Conservation (phyloP, 345 rosid genomes). For the Hibiscus tridactylites region DNA sequence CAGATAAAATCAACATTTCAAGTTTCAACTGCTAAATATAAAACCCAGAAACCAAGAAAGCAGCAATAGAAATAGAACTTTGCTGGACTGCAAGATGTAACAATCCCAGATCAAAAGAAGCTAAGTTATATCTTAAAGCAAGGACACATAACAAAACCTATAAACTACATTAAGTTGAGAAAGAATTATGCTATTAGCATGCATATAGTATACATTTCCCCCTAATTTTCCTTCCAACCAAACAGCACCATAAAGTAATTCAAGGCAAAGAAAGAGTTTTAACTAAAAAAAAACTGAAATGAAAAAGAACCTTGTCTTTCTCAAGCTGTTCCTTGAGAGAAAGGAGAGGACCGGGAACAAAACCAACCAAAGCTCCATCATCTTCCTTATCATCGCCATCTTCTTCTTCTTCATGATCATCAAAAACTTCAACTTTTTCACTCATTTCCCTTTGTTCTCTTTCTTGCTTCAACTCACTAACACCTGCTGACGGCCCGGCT, state of each 20-base stretch:
- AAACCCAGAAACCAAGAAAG: neutral
- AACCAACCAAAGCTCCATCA: constrained; percentile 24
- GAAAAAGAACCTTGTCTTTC: constrained; percentile 38
- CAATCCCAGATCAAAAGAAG: neutral
- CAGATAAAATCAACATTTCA: neutral
- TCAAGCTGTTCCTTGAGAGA: constrained; percentile 57
- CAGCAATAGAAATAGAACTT: neutral
- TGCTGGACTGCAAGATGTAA: neutral
- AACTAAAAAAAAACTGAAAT: neutral
- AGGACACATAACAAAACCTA: neutral
- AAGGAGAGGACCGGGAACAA: constrained; percentile 42
- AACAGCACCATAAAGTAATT: constrained; percentile 1
- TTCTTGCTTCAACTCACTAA: constrained; percentile 14
- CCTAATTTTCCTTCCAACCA: neutral
- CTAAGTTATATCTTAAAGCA: neutral
- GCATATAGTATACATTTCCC: neutral
- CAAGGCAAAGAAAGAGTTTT: neutral
- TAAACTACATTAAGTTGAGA: neutral
- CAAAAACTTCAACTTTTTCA: constrained; percentile 9
- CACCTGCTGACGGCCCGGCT: constrained; percentile 23
- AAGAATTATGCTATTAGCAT: neutral
- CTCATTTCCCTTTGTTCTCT: constrained; percentile 12
- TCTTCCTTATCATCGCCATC: constrained; percentile 13
- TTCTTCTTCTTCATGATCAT: constrained; percentile 5
- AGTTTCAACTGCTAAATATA: neutral